Evolutionary conservation across 345 rosid genomes (phyloP).

Genomic region (Xanthoceras sorbifolium): DNA sequence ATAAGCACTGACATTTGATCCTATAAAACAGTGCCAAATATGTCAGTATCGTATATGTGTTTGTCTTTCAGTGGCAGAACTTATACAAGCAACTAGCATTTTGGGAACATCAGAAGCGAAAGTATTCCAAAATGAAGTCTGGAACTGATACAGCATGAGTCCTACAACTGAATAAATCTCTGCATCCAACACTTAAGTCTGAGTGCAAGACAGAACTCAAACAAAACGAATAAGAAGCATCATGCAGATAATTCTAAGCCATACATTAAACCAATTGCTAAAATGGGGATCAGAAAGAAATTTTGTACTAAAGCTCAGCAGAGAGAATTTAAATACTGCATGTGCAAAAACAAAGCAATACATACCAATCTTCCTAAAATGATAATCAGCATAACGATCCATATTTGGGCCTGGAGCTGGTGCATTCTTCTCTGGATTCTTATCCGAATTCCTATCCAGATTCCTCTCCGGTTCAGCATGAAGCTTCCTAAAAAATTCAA

Average conservation of each 20-base stretch:
- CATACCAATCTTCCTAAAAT: conserved; percentile 89
- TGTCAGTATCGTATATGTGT: conserved; percentile 17
- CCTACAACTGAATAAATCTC: neutral
- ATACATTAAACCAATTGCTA: neutral
- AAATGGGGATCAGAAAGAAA: neutral
- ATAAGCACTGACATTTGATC: conserved; percentile 89
- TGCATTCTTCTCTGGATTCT: conserved; percentile 71
- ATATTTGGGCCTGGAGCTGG: conserved; percentile 52
- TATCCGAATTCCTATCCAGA: conserved; percentile 85
- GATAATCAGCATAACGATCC: conserved; percentile 72
- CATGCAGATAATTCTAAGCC: neutral
- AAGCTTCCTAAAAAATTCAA: conserved; percentile 95
- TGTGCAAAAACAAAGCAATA: neutral
- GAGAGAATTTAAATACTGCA: neutral
- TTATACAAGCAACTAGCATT: conserved; percentile 2
- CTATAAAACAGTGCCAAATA: conserved; percentile 39
- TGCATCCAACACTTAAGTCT: neutral
- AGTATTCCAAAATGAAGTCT: neutral
- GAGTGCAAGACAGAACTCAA: neutral
- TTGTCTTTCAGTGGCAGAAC: neutral
- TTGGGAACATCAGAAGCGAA: neutral
- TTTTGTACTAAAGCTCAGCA: neutral
- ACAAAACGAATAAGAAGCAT: neutral
- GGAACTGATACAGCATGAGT: neutral
- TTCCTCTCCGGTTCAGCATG: conserved; percentile 84